Conservation (phyloP, 495 filamentous ascomycete species). For the Xylaria curta region DNA sequence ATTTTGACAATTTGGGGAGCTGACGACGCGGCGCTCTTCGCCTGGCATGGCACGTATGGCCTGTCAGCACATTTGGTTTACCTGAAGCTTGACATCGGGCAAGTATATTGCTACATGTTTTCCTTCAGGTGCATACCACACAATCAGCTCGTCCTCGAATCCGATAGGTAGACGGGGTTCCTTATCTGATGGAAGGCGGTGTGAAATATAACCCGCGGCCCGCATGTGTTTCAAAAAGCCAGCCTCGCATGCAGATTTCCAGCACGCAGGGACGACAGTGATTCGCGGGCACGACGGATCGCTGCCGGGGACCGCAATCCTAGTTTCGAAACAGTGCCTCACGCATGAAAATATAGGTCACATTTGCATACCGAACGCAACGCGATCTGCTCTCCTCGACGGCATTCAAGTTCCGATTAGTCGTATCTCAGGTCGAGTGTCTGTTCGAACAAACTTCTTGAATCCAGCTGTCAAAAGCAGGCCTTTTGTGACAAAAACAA, state of each 20-base stretch:
- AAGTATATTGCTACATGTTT: background rate
- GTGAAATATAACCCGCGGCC: background rate
- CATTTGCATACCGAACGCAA: background rate
- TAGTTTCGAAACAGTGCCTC: background rate
- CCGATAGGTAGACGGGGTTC: background rate
- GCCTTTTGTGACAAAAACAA: background rate
- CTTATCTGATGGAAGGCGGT: constrained; percentile 3
- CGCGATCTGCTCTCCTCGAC: background rate
- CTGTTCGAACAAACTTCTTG: background rate
- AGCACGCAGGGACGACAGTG: background rate
- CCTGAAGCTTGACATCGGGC: background rate
- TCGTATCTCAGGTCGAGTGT: background rate
- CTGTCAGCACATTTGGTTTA: background rate
- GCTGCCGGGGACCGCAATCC: background rate
- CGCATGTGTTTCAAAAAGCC: constrained; percentile 14
- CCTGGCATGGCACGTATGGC: background rate
- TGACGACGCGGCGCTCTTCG: background rate
- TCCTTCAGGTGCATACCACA: background rate
- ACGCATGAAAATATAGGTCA: background rate
- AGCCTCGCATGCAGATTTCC: constrained; percentile 18
- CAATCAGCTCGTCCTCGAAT: background rate
- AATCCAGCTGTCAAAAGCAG: background rate
- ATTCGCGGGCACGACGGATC: background rate
- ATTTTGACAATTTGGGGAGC: background rate
- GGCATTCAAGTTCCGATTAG: background rate